phyloP scores from a whole-genome alignment of 257 asterid species.

The Solanum gracilifrons region DNA sequence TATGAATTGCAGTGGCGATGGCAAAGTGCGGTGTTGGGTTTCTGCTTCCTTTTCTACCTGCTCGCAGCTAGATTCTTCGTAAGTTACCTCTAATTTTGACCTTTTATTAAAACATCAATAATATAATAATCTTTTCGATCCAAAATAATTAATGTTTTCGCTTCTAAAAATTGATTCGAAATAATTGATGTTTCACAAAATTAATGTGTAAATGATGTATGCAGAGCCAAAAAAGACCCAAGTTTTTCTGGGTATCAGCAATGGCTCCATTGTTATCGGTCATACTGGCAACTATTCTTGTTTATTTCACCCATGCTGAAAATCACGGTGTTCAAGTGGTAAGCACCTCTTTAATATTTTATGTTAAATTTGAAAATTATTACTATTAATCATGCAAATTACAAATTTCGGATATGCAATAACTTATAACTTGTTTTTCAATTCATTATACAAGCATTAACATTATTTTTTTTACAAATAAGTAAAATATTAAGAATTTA shows the following conservation, averaged over 20 bases:
- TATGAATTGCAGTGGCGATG: conserved; percentile 80
- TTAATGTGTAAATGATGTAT: background rate
- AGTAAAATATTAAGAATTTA: background rate
- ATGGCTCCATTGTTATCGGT: conserved; percentile 84
- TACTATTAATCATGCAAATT: background rate
- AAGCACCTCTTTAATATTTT: background rate
- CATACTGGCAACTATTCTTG: conserved; percentile 68
- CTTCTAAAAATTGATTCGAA: background rate
- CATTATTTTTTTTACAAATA: background rate
- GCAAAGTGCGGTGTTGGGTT: conserved; percentile 91
- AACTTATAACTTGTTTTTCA: background rate
- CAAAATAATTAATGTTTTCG: background rate
- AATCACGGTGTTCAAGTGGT: conserved; percentile 91
- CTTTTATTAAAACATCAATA: background rate
- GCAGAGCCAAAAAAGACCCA: conserved; percentile 81
- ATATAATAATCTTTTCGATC: background rate
- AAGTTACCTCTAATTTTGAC: conserved; percentile 21
- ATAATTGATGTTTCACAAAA: background rate
- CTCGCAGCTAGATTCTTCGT: conserved; percentile 65
- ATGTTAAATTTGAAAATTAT: too few relatives aligned
- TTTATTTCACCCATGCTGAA: conserved; percentile 81
- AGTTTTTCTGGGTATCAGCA: conserved; percentile 85
- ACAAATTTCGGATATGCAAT: background rate
- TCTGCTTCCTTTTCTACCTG: conserved; percentile 80
- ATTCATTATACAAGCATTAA: background rate